Evolutionary conservation across 1,284 basidiomycete species (phyloP).

Genomic region (Austroboletus novae-zelandiae): DNA sequence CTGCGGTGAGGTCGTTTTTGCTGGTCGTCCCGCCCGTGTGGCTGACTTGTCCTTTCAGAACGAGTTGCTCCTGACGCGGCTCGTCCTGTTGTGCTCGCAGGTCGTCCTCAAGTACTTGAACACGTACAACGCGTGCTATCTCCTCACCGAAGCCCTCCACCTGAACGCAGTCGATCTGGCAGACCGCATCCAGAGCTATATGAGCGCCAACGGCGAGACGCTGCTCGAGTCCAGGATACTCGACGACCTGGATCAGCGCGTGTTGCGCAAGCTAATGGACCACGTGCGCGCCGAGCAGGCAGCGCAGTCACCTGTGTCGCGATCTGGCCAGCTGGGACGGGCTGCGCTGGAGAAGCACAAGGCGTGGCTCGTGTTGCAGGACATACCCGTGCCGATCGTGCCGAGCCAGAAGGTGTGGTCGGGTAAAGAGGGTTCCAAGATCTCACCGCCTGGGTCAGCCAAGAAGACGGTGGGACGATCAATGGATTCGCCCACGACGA

Average conservation of each 20-base stretch:
- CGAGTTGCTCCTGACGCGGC: constrained; percentile 84
- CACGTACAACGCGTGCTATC: constrained; percentile 75
- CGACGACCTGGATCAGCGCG: constrained; percentile 67
- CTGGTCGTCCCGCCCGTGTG: constrained; percentile 4
- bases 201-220: constrained; percentile 83
- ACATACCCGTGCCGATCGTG: constrained; percentile 71
- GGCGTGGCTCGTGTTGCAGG: constrained; percentile 79
- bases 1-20: constrained; percentile 56
- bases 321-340: constrained; percentile 57
- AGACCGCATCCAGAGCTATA: constrained; percentile 77
- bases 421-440: constrained; percentile 16
- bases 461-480: constrained; percentile 29
- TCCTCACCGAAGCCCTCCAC: constrained; percentile 82
- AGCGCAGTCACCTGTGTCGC: constrained; percentile 63
- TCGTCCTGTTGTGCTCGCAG: constrained; percentile 81
- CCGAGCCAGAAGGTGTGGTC: constrained; percentile 36
- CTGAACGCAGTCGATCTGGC: constrained; percentile 75
- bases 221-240: constrained; percentile 82
- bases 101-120: constrained; percentile 72
- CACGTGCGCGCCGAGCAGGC: constrained; percentile 66
- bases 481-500: constrained; percentile 7
- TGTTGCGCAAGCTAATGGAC: constrained; percentile 67
- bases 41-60: constrained; percentile 52
- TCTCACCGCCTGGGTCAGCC: constrained; percentile 25
- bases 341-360: constrained; percentile 63